These are phyloP conservation scores for Carex littledalei DNA, from an alignment of 176 grass and related monocot species.

Conservation along the genomic window DNA sequence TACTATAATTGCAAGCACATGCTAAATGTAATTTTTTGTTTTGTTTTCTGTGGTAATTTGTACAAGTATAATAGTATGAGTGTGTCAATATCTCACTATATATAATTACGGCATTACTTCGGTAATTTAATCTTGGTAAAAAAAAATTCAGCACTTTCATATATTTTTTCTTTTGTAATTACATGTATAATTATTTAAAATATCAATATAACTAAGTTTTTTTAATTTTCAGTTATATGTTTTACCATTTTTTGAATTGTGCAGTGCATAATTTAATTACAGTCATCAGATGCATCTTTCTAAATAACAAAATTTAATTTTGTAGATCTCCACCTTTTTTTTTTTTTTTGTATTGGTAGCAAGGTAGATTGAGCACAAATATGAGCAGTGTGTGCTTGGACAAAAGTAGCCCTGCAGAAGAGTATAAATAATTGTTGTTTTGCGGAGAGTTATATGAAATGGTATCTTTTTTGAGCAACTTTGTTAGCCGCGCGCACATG, in stretches of 20 bases:
- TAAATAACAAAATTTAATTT: neutral
- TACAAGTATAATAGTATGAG: neutral
- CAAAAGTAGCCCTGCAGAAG: neutral
- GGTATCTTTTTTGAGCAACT: neutral
- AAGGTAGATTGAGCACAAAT: neutral
- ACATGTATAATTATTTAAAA: neutral
- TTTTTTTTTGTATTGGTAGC: neutral
- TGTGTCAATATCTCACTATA: neutral
- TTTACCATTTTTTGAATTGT: neutral
- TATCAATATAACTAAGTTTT: neutral
- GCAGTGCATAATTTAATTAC: neutral
- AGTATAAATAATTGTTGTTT: neutral
- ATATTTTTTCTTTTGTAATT: neutral
- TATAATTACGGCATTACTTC: neutral
- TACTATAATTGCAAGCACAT: neutral
- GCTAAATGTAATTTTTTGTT: neutral
- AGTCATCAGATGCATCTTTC: neutral
- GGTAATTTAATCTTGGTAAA: neutral
- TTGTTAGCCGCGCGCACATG: slow-evolving; percentile 27
- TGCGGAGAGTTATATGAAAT: neutral
- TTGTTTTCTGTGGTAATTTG: neutral
- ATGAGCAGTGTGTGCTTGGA: neutral
- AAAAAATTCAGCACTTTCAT: neutral
- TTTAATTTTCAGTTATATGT: neutral
- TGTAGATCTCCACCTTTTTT: too few relatives aligned